Evolutionary conservation across 257 asterid species (phyloP).

Genomic region (Echites panduratus): DNA sequence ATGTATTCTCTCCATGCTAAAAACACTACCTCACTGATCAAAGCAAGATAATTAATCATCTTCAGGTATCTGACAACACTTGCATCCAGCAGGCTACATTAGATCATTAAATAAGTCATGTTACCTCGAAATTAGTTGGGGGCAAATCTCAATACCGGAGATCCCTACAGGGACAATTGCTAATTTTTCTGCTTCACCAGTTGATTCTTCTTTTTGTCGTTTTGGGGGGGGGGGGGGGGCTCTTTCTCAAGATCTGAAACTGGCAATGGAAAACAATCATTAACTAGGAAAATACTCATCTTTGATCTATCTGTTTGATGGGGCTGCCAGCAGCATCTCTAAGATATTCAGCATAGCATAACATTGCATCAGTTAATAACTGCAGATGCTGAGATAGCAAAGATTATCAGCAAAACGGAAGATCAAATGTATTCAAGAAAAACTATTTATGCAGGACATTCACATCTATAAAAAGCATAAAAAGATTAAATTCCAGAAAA

Average conservation of each 20-base stretch:
- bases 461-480: neutral
- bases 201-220: neutral
- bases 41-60: slow-evolving; percentile 4
- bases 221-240: too few relatives aligned
- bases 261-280: neutral
- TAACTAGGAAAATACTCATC: neutral
- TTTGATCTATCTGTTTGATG: neutral
- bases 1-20: neutral
- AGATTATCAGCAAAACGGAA: neutral
- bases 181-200: neutral
- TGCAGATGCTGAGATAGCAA: neutral
- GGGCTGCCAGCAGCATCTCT: neutral
- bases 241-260: neutral
- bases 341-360: neutral
- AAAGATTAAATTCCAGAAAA: neutral
- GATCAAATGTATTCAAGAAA: neutral
- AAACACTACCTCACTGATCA: neutral
- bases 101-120: slow-evolving; percentile 11
- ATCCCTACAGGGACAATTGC: neutral
- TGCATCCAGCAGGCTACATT: neutral
- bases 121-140: neutral
- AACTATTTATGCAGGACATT: too few relatives aligned
- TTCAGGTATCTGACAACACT: slow-evolving; percentile 2
- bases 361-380: neutral
- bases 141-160: slow-evolving; percentile 1